Conservation (phyloP, 139 green algal species). For the Chlorella sp. region DNA sequence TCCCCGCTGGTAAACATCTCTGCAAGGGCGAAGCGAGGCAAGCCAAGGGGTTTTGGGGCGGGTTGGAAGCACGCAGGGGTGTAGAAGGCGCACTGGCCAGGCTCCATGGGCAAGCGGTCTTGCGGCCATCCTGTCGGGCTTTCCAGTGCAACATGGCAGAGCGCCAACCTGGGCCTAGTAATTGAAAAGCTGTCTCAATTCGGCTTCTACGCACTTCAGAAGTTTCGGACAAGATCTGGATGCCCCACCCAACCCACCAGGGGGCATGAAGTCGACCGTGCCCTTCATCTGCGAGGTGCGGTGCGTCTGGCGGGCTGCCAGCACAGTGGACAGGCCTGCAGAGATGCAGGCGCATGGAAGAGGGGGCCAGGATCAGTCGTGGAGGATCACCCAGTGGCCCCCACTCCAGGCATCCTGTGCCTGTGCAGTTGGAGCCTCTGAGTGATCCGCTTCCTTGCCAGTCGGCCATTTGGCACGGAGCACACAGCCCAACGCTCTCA, state of each 20-base stretch:
- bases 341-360: background rate
- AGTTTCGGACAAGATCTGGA: too few species aligned
- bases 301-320: background rate
- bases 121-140: too few species aligned
- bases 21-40: background rate
- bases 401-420: background rate
- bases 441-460: too few species aligned
- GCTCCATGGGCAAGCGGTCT: too few species aligned
- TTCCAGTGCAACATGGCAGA: too few species aligned
- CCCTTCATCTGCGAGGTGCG: constrained; percentile 4
- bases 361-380: background rate
- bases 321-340: constrained; percentile 13
- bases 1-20: constrained; percentile 13
- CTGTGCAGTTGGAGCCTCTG: background rate
- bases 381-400: background rate
- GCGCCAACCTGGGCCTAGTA: background rate
- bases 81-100: too few species aligned
- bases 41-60: background rate
- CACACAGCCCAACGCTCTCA: background rate
- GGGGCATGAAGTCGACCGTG: constrained; percentile 24
- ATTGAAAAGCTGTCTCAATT: background rate
- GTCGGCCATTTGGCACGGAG: too few species aligned
- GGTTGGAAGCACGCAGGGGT: background rate
- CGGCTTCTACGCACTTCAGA: too few species aligned
- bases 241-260: background rate